Evolutionary conservation across 192 early-diverging fungal species (phyloP).

Genomic region (Coemansia sp.): DNA sequence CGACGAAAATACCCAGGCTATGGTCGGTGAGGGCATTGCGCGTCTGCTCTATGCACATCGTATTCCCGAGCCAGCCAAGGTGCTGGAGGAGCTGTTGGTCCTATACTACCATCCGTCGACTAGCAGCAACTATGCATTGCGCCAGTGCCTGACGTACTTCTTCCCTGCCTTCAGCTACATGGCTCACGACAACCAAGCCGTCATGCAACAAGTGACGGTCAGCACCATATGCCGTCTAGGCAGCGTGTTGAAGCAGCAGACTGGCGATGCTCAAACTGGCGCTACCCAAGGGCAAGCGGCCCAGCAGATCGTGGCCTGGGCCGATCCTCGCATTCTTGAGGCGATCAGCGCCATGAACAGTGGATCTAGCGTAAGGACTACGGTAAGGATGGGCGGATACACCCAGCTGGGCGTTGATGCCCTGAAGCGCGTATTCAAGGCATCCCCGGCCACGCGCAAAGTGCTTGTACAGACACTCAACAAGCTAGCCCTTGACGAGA

Average conservation of each 20-base stretch:
- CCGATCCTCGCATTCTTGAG: slow-evolving; percentile 70
- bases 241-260: slow-evolving; percentile 42
- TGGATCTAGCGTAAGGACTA: background rate
- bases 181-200: slow-evolving; percentile 67
- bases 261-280: slow-evolving; percentile 23
- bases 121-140: slow-evolving; percentile 64
- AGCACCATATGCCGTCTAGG: slow-evolving; percentile 36
- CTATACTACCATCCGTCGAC: slow-evolving; percentile 83
- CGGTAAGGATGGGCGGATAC: slow-evolving; percentile 38
- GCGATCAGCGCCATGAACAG: slow-evolving; percentile 42
- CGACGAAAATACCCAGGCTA: slow-evolving; percentile 64
- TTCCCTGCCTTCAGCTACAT: slow-evolving; percentile 85
- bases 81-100: slow-evolving; percentile 72
- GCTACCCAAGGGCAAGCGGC: slow-evolving; percentile 62
- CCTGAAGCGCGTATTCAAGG: slow-evolving; percentile 57
- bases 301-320: slow-evolving; percentile 79
- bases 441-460: slow-evolving; percentile 62
- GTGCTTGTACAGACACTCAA: slow-evolving; percentile 64
- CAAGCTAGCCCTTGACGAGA: slow-evolving; percentile 57
- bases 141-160: slow-evolving; percentile 90
- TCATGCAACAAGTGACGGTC: slow-evolving; percentile 64
- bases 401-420: slow-evolving; percentile 65
- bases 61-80: slow-evolving; percentile 47
- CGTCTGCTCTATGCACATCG: slow-evolving; percentile 68
- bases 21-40: slow-evolving; percentile 76